Conservation (phyloP, 768 basidiomycete species). For the Amanita thiersii region DNA sequence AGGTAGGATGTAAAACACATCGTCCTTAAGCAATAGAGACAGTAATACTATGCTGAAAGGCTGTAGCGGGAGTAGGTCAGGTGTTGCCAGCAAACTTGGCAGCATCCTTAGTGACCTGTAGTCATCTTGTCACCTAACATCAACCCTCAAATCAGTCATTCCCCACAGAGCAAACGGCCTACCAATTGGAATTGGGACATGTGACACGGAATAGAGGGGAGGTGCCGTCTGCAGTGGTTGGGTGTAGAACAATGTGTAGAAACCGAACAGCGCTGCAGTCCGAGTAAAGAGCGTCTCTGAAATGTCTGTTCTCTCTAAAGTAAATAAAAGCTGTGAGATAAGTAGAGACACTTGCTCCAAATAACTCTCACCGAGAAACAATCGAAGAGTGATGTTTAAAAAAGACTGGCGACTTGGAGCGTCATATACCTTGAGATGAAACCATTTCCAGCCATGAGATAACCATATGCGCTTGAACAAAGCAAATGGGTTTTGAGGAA, state of each 20-base stretch:
- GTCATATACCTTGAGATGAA: slow-evolving; percentile 72
- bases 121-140: slow-evolving; percentile 36
- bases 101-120: slow-evolving; percentile 41
- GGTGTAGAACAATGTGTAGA: slow-evolving; percentile 63
- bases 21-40: slow-evolving; percentile 34
- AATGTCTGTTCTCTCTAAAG: slow-evolving; percentile 43
- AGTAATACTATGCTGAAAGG: slow-evolving; percentile 44
- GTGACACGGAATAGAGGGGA: slow-evolving; percentile 36
- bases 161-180: slow-evolving; percentile 14
- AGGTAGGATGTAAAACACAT: slow-evolving; percentile 57
- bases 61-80: slow-evolving; percentile 35
- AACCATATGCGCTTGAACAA: slow-evolving; percentile 69
- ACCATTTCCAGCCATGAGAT: slow-evolving; percentile 61
- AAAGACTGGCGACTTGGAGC: slow-evolving; percentile 55
- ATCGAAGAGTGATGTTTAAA: slow-evolving; percentile 46
- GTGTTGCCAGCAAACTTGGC: slow-evolving; percentile 33
- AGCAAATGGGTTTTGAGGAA: slow-evolving; percentile 42
- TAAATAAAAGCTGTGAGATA: slow-evolving; percentile 3
- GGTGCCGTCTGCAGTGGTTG: slow-evolving; percentile 54
- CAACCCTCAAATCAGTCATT: background rate
- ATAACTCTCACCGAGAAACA: slow-evolving; percentile 54
- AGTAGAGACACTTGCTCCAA: background rate
- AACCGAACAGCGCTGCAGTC: slow-evolving; percentile 54
- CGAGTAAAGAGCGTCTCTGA: slow-evolving; percentile 47
- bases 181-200: slow-evolving; percentile 59